A percentile compares a stretch with the other conserved stretches of the same genome.
These are phyloP conservation scores for Pseudofabraea citricarpa DNA, from an alignment of 2,329 filamentous ascomycete species.

Conservation along the genomic window DNA sequence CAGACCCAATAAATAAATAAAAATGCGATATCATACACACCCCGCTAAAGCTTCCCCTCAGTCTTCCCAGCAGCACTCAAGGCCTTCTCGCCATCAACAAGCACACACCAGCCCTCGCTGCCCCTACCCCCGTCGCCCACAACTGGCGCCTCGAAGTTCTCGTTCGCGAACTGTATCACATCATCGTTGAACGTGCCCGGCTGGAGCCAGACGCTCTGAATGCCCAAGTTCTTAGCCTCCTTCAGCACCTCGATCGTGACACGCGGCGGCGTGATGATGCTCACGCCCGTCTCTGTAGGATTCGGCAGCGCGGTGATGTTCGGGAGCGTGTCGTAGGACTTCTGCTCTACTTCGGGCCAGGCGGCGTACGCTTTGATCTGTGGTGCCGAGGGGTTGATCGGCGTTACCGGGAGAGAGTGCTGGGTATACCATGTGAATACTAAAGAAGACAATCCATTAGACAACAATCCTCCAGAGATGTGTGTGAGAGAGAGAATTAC, in stretches of 20 bases:
- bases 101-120: constrained; percentile 77
- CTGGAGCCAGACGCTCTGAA: constrained; percentile 81
- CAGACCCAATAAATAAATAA: no score
- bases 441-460: constrained; percentile 30
- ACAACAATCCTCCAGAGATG: no score
- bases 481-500: constrained; percentile 38
- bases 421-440: constrained; percentile 87
- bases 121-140: constrained; percentile 60
- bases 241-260: constrained; percentile 70
- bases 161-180: constrained; percentile 64
- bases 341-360: constrained; percentile 27
- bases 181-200: constrained; percentile 81
- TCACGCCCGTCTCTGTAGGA: constrained; percentile 69
- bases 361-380: constrained; percentile 55
- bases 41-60: constrained; percentile 19
- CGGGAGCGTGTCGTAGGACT: constrained; percentile 43
- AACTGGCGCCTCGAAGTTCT: constrained; percentile 69
- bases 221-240: constrained; percentile 70
- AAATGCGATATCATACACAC: no score
- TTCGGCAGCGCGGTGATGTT: constrained; percentile 59
- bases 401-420: constrained; percentile 71
- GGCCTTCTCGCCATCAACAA: constrained; percentile 74
- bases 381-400: constrained; percentile 71
- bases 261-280: constrained; percentile 79
- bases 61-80: constrained; percentile 47